Conservation (phyloP, 225 moss, liverwort and hornwort species). For the Antitrichia curtipendula region DNA sequence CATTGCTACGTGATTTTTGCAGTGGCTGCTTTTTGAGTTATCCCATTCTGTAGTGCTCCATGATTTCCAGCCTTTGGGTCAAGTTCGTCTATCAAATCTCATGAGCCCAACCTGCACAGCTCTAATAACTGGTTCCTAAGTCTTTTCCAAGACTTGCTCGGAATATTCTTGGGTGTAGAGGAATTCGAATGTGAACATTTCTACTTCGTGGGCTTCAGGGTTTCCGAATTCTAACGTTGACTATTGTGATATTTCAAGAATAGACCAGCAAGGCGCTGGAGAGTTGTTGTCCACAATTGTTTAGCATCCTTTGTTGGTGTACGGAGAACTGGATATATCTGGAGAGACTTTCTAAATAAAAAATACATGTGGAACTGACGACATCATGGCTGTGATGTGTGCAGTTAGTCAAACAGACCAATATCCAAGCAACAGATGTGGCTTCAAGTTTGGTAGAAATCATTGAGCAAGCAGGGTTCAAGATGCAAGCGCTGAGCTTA, state of each 20-base stretch:
- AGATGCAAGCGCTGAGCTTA: constrained; percentile 88
- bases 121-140: background rate
- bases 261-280: background rate
- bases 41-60: background rate
- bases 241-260: background rate
- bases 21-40: background rate
- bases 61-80: background rate
- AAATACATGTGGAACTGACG: background rate
- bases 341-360: background rate
- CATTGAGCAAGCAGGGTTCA: constrained; percentile 84
- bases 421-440: constrained; percentile 83
- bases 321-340: background rate
- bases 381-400: background rate
- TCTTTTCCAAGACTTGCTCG: background rate
- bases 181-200: background rate
- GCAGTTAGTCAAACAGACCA: constrained; percentile 82
- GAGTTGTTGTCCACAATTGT: background rate
- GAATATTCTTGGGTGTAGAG: background rate
- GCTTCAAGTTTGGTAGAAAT: constrained; percentile 90
- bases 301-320: background rate
- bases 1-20: background rate
- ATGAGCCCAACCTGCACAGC: background rate
- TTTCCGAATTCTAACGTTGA: background rate
- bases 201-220: background rate
- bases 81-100: background rate